Evolutionary conservation across 495 filamentous ascomycete species (phyloP).

Genomic region (Endocarpon pusillum): DNA sequence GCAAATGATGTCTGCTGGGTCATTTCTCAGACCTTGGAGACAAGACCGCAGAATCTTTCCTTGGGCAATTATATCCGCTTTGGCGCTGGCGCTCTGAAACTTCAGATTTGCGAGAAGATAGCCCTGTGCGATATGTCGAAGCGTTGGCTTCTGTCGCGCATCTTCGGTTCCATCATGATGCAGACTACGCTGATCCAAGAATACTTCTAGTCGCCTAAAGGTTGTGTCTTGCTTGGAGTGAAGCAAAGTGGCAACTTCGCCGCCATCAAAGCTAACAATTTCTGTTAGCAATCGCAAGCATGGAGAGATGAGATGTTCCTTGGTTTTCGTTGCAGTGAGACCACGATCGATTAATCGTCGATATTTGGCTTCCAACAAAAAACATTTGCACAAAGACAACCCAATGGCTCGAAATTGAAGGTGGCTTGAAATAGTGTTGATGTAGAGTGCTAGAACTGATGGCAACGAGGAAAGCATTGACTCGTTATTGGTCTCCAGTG

Average conservation of each 20-base stretch:
- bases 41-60: constrained; percentile 50
- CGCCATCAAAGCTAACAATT: constrained; percentile 63
- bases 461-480: constrained; percentile 55
- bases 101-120: constrained; percentile 60
- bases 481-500: constrained; percentile 53
- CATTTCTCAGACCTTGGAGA: constrained; percentile 51
- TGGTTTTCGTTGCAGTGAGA: constrained; percentile 52
- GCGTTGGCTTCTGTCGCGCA: constrained; percentile 41
- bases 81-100: constrained; percentile 50
- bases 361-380: constrained; percentile 54
- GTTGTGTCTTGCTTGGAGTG: constrained; percentile 54
- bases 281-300: constrained; percentile 67
- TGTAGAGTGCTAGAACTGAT: constrained; percentile 56
- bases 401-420: constrained; percentile 58
- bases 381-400: constrained; percentile 51
- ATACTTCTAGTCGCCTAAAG: constrained; percentile 49
- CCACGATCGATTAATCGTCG: constrained; percentile 54
- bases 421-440: constrained; percentile 51
- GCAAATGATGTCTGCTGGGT: constrained; percentile 48
- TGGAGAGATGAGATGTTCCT: constrained; percentile 72
- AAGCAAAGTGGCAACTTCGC: constrained; percentile 49
- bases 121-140: constrained; percentile 57
- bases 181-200: constrained; percentile 12
- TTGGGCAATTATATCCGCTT: constrained; percentile 59
- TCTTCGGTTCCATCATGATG: constrained; percentile 25